Base-by-base conservation (phyloP, 2,329 filamentous ascomycete species). In the Alternaria panax region DNA sequence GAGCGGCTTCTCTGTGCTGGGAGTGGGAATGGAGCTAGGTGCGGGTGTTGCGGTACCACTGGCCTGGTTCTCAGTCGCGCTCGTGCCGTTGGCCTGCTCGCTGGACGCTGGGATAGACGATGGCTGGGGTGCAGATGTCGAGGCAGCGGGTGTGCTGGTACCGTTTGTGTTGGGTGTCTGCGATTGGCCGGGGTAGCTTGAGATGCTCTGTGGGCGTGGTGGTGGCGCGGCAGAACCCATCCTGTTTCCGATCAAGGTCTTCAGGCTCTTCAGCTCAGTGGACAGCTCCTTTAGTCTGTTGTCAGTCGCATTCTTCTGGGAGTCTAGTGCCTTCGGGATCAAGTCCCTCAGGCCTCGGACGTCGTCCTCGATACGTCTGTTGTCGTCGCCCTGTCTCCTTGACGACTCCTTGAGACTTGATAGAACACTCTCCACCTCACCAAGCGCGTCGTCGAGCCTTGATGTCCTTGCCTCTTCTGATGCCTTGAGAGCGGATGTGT, bases 191-290 rank as follows among this genome's bases (percentile, higher is more conserved):
- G 75, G 73, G 64, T 70, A 73, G 40, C 59, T 68, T 14, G 70
- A 58, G 12, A 71, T 58, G 22, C 66, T 55, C 16, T 72, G 61
- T 6, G 74, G 74, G 7, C 72, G 67, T 1, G 71, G 28, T 14
- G 71, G 45, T 48, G 28, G 65, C 16, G 74, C 62, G 8, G 68
- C 73, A 11, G 75, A 64, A 27, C 76, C 73, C 72, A 90, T 83
- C 42, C 88, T 81, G 76, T 88, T 90, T 32, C 84, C 84, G 51
- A 99, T 87, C 53, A 99, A 83, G 2, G 92, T 91, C 85, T 97
- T 98, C 71, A 99, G 82, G 76, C 93, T 97, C 82, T 91, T 92
- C 70, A 99, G 84, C 79, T 99, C 95, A 7, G 85, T 86, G 67
- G 92, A 91, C 66, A 99, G 87, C 70, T 98, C 95, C 78, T 89